phyloP scores from a whole-genome alignment of 192 early-diverging fungal species.

The Backusella sp. region DNA sequence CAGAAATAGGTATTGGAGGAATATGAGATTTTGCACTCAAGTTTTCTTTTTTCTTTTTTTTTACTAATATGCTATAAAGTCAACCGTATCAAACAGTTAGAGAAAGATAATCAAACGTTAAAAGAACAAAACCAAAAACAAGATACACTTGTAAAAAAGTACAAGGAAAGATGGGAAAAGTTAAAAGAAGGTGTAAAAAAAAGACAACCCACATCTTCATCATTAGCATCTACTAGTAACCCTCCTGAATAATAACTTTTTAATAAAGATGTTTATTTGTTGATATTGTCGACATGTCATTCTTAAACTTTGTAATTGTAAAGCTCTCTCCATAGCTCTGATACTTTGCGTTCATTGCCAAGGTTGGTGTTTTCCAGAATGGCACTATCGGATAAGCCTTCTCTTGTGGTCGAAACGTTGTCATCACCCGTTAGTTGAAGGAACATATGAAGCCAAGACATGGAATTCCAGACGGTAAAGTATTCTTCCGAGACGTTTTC shows the following conservation, averaged over 20 bases:
- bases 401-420: constrained; percentile 1
- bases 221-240: neutral
- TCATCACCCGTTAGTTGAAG: constrained; percentile 47
- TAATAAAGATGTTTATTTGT: neutral
- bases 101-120: constrained; percentile 52
- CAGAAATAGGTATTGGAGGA: neutral
- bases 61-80: neutral
- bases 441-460: constrained; percentile 74
- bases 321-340: constrained; percentile 7
- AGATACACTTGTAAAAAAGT: constrained; percentile 56
- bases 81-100: constrained; percentile 52
- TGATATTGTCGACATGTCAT: neutral
- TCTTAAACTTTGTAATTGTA: constrained; percentile 14
- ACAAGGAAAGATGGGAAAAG: constrained; percentile 78
- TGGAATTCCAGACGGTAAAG: constrained; percentile 66
- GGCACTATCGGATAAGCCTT: constrained; percentile 22
- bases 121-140: constrained; percentile 51
- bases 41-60: too few species aligned
- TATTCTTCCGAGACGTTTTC: constrained; percentile 60
- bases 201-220: constrained; percentile 24
- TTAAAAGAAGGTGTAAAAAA: constrained; percentile 73
- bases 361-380: constrained; percentile 13
- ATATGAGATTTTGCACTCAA: neutral
- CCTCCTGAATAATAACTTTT: neutral
- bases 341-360: constrained; percentile 30